Evolutionary conservation across 1,139 yeast species (phyloP).

Genomic region (Geotrichum carabidarum): DNA sequence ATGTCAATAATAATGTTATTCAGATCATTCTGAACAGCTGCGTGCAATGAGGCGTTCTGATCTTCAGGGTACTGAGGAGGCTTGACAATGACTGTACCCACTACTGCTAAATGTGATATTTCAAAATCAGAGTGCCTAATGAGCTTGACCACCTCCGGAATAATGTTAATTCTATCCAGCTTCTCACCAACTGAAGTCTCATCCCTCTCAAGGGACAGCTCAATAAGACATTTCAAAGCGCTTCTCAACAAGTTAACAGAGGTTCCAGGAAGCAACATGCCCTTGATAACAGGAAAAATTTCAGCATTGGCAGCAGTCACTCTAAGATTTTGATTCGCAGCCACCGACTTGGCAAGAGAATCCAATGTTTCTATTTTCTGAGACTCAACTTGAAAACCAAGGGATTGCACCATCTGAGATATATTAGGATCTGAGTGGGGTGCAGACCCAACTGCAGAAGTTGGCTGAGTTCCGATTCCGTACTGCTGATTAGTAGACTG

Average conservation of each 20-base stretch:
- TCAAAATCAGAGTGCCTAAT: not conserved
- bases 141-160: not conserved
- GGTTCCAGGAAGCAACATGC: not conserved
- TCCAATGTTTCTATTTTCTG: not conserved
- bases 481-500: too few relatives aligned
- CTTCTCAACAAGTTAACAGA: not conserved
- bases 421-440: not conserved
- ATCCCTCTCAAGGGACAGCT: not conserved
- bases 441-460: too few relatives aligned
- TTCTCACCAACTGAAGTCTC: not conserved
- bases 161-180: not conserved
- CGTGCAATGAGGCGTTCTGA: not conserved
- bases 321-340: not conserved
- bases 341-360: not conserved
- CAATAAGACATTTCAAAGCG: not conserved
- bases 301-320: not conserved
- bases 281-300: not conserved
- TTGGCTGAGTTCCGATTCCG: too few relatives aligned
- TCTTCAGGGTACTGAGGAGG: not conserved
- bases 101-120: not conserved
- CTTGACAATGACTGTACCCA: not conserved
- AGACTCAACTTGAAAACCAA: not conserved
- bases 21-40: not conserved
- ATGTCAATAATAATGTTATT: not conserved
- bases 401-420: not conserved